These are phyloP conservation scores for Mortierella hygrophila DNA, from an alignment of 192 early-diverging fungal genomes.

Conservation along the genomic window DNA sequence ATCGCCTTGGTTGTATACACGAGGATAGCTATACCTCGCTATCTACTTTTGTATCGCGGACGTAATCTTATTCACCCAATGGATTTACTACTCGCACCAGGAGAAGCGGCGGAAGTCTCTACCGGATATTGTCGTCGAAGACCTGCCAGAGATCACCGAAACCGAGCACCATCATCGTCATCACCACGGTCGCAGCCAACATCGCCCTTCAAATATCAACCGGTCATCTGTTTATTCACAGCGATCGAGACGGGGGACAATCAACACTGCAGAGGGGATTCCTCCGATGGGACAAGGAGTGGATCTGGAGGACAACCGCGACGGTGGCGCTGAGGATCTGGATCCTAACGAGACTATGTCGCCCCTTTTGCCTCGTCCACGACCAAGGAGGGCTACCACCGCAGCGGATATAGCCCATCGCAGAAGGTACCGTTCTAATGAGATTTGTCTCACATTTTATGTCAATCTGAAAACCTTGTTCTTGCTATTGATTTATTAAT, in stretches of 20 bases:
- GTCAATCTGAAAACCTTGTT: not conserved
- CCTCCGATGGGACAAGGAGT: not conserved
- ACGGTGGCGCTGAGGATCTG: not conserved
- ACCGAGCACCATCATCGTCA: slow-evolving; percentile 15
- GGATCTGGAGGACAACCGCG: not conserved
- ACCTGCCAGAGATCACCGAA: slow-evolving; percentile 20
- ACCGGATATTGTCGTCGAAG: slow-evolving; percentile 19
- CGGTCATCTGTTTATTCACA: not conserved
- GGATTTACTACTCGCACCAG: slow-evolving; percentile 54
- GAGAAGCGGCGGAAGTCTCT: slow-evolving; percentile 14
- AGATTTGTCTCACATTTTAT: not conserved
- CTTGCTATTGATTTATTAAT: not conserved
- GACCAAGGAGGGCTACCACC: slow-evolving; percentile 27
- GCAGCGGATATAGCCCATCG: slow-evolving; percentile 41
- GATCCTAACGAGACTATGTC: slow-evolving; percentile 13
- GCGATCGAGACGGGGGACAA: not conserved
- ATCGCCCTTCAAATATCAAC: slow-evolving; percentile 14
- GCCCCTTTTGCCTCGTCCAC: slow-evolving; percentile 18
- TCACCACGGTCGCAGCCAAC: slow-evolving; percentile 11
- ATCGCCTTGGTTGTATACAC: slow-evolving; percentile 15
- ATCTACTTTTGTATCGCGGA: slow-evolving; percentile 62
- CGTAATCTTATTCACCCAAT: slow-evolving; percentile 55
- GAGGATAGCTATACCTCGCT: slow-evolving; percentile 62
- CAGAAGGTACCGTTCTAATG: slow-evolving; percentile 19
- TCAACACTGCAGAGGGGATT: not conserved